Percentiles rank a stretch among this genome's conserved stretches.
phyloP scores from a whole-genome alignment of 768 basidiomycete genomes.

The Suillus weaverae region DNA sequence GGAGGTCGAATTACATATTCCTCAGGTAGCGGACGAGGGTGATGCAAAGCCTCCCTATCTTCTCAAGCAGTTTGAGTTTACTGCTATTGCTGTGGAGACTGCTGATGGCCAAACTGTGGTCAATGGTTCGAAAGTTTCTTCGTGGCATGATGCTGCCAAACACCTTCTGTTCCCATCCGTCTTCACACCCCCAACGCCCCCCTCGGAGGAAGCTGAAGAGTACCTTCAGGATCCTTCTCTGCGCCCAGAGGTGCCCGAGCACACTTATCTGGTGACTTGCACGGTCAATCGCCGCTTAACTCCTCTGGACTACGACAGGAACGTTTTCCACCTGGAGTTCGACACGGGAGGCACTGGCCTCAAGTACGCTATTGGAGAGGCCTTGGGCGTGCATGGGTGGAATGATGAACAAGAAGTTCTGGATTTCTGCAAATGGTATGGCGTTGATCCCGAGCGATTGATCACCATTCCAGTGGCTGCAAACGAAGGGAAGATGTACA shows the following conservation, averaged over 20 bases:
- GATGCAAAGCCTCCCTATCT: slow-evolving; percentile 25
- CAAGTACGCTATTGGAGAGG: slow-evolving; percentile 95
- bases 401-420: slow-evolving; percentile 87
- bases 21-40: slow-evolving; percentile 20
- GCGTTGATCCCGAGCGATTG: slow-evolving; percentile 74
- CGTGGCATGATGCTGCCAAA: slow-evolving; percentile 86
- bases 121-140: slow-evolving; percentile 59
- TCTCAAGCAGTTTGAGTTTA: slow-evolving; percentile 65
- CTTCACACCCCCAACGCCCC: slow-evolving; percentile 54
- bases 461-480: slow-evolving; percentile 77
- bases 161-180: slow-evolving; percentile 86
- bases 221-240: slow-evolving; percentile 65
- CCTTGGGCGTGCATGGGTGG: slow-evolving; percentile 96
- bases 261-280: slow-evolving; percentile 92
- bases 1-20: slow-evolving; percentile 47
- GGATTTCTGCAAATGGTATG: slow-evolving; percentile 92
- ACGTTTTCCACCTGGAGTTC: slow-evolving; percentile 99
- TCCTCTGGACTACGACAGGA: slow-evolving; percentile 93
- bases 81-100: slow-evolving; percentile 71
- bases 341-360: slow-evolving; percentile 89
- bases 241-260: slow-evolving; percentile 84
- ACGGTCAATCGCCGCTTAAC: slow-evolving; percentile 94
- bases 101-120: slow-evolving; percentile 56
- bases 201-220: slow-evolving; percentile 35
- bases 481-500: slow-evolving; percentile 73